Evolutionary conservation across 2,329 filamentous ascomycete genomes (phyloP).

Genomic region (Neurospora crassa): DNA sequence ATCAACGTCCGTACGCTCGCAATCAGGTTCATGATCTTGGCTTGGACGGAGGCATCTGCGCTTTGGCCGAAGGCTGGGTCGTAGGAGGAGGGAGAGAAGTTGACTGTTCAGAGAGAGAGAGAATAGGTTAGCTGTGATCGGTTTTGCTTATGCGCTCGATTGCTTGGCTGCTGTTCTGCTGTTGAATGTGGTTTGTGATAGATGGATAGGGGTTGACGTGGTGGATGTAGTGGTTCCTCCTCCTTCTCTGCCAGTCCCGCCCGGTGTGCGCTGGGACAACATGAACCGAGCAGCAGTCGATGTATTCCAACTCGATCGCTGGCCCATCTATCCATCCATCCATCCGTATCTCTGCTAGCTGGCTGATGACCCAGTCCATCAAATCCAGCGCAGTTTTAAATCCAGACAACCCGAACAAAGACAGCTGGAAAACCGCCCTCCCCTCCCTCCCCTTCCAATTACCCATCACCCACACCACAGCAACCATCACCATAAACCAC

Average conservation of each 20-base stretch:
- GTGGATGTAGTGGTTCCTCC: not conserved
- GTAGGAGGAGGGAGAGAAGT: constrained; percentile 60
- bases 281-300: not conserved
- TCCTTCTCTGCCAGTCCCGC: not conserved
- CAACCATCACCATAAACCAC: not conserved
- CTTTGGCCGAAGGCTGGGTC: constrained; percentile 72
- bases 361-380: not conserved
- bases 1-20: constrained; percentile 84
- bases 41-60: constrained; percentile 70
- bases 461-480: not conserved
- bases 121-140: constrained; percentile 13
- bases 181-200: not conserved
- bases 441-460: not conserved
- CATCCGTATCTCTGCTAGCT: not conserved
- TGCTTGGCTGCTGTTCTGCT: not conserved
- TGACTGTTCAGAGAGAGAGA: constrained; percentile 65
- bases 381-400: not conserved
- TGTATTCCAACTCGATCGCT: not conserved
- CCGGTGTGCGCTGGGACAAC: not conserved
- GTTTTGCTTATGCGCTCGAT: not conserved
- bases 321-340: not conserved
- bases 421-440: not conserved
- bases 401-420: not conserved
- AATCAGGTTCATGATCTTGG: constrained; percentile 81
- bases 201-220: not conserved